Conservation (phyloP, 768 basidiomycete genomes). For the Termitomyces sp. region DNA sequence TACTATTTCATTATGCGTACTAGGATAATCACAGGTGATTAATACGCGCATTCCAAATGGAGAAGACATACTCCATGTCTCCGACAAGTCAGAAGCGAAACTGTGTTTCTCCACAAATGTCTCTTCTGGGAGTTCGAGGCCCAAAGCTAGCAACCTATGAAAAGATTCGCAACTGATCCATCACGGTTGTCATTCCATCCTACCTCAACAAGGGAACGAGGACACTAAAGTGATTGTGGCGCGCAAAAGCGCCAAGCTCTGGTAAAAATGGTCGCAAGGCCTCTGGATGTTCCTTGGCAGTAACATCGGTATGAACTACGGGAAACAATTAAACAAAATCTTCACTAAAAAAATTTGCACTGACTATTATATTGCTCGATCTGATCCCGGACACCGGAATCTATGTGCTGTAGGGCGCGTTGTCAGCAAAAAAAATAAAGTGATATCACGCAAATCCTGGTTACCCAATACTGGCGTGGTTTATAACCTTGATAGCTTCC, state of each 20-base stretch:
- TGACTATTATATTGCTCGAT: conserved; percentile 62
- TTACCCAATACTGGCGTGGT: conserved; percentile 20
- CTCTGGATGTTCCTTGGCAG: conserved; percentile 30
- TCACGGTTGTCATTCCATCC: not conserved
- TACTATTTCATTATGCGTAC: conserved; percentile 50
- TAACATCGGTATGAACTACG: conserved; percentile 33
- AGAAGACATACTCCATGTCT: not conserved
- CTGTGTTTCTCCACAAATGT: conserved; percentile 37
- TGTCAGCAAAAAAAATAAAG: not conserved
- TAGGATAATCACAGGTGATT: conserved; percentile 13
- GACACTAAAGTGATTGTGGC: conserved; percentile 34
- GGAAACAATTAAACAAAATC: not conserved
- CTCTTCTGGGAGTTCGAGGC: conserved; percentile 45
- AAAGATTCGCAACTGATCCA: not conserved
- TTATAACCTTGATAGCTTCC: conserved; percentile 43
- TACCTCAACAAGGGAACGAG: conserved; percentile 35
- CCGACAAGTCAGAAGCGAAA: conserved; percentile 25
- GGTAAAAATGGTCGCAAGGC: conserved; percentile 33
- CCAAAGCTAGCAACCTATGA: conserved; percentile 33
- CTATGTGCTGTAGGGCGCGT: conserved; percentile 45
- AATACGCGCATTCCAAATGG: not conserved
- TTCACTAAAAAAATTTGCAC: conserved; percentile 12
- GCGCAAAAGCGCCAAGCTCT: conserved; percentile 32
- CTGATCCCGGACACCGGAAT: conserved; percentile 60
- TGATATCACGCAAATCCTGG: not conserved